A percentile compares a stretch with the other conserved stretches of the same genome.
These are phyloP conservation scores for Reutealis trisperma DNA, from an alignment of 345 rosid genomes.

Conservation along the genomic window DNA sequence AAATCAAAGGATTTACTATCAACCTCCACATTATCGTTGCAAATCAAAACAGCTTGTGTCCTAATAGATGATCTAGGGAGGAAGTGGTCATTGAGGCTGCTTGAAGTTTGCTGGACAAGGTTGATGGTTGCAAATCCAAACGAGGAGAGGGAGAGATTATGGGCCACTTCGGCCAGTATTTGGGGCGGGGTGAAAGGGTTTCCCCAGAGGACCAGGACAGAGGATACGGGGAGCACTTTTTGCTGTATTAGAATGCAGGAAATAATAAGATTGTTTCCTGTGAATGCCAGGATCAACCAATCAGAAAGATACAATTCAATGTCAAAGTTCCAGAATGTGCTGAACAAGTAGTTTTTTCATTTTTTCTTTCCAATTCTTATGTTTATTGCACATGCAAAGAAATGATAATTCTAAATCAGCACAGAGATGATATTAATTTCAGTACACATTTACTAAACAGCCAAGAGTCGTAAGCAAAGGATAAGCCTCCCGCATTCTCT, in stretches of 20 bases:
- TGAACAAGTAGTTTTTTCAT: neutral
- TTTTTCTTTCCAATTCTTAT: neutral
- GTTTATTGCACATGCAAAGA: neutral
- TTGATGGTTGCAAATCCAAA: conserved; percentile 53
- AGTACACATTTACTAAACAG: neutral
- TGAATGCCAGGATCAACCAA: too few relatives aligned
- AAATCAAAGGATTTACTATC: conserved; percentile 51
- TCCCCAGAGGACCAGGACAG: conserved; percentile 67
- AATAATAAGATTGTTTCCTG: too few relatives aligned
- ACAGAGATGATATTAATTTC: neutral
- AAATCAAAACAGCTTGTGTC: conserved; percentile 58
- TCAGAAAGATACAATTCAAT: neutral
- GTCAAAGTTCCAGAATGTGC: neutral
- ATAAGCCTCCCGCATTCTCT: neutral
- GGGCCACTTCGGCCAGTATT: conserved; percentile 42
- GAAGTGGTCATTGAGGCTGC: conserved; percentile 70
- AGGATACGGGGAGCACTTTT: conserved; percentile 32
- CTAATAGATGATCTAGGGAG: conserved; percentile 47
- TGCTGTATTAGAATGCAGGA: too few relatives aligned
- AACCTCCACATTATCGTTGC: conserved; percentile 70
- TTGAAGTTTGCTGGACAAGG: conserved; percentile 49
- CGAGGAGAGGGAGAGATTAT: conserved; percentile 48
- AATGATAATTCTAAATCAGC: neutral
- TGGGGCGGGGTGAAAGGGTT: conserved; percentile 52
- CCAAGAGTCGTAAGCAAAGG: neutral